phyloP scores from a whole-genome alignment of 352 stramenopile genomes.

The Aphanomyces cochlioides region DNA sequence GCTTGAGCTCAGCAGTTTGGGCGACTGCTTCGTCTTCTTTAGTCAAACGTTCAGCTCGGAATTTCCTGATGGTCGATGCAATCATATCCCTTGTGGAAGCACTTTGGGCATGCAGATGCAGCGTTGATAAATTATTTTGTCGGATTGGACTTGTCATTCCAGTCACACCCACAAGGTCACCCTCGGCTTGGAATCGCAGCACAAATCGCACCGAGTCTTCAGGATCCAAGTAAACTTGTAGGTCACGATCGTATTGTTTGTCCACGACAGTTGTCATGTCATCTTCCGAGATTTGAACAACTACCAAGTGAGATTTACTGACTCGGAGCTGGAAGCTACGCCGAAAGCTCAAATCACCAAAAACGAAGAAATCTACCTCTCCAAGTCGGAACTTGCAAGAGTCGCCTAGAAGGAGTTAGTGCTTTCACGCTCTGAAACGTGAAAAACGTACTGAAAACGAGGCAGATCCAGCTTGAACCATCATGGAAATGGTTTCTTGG shows the following conservation, averaged over 20 bases:
- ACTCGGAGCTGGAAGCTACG: constrained; percentile 23
- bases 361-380: constrained; percentile 14
- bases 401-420: constrained; percentile 5
- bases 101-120: constrained; percentile 17
- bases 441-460: constrained; percentile 15
- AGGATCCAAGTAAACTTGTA: constrained; percentile 20
- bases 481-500: constrained; percentile 15
- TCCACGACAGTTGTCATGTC: constrained; percentile 17
- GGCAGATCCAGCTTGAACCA: constrained; percentile 12
- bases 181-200: constrained; percentile 14
- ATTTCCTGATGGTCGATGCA: constrained; percentile 6
- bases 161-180: not conserved
- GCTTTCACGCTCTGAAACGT: not conserved
- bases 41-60: not conserved
- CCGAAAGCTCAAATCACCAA: not conserved
- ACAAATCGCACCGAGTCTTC: constrained; percentile 14
- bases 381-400: constrained; percentile 14
- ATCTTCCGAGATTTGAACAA: constrained; percentile 25
- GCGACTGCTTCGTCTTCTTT: not conserved
- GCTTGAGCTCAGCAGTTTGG: not conserved
- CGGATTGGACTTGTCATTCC: too few species aligned
- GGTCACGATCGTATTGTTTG: not conserved
- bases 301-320: not conserved
- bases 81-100: constrained; percentile 17
- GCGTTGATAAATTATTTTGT: not conserved